Evolutionary conservation across 306 rosid species (phyloP), one percentile per base, ranked within the genome.

Genomic region (Potentilla sterilis): DNA sequence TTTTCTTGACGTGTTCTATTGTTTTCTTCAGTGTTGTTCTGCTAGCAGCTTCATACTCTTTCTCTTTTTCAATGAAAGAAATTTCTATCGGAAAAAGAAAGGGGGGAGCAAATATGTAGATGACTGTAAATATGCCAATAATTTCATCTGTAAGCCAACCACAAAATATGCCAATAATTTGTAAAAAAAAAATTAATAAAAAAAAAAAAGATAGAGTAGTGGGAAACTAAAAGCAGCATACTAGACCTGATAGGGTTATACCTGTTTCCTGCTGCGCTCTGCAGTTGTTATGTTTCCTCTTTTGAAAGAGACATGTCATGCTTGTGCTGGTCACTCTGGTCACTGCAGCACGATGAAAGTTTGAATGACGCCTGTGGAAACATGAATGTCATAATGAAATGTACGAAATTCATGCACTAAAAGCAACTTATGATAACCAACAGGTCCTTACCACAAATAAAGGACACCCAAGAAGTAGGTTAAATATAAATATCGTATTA

Each of bases 231-330:
- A 80, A 67, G 75, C 64, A 63, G 61, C 59, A 52, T 49, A 44
- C 59, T 70, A 67, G 68, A 71, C 21, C 70, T 78, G 54, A 75
- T 62, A 78, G 34, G 34, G 72, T 63, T 28, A 75, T 83, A 92
- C 99, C 96, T 95, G 99, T 89, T 82, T 90, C 87, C 97, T 95
- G 81, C 97, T 95, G 76, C 96, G 97, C 85, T 88, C 93, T 70
- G 99, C 93, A 73, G 99, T 92, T 72, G 93, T 92, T 81, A 95
- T 95, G 78, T 95, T 92, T 83, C 99, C 97, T 83, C 82, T 87
- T 84, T 95, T 97, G 75, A 95, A 95, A 74, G 97, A 95, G 78
- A 95, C 97, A 92, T 74, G 77, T 95, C 98, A 77, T 95, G 99
- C 84, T 92, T 87, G 85, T 90, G 87, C 77, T 91, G 96, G 82